Percentiles rank a stretch among this genome's conserved stretches.
Evolutionary conservation across 768 basidiomycete genomes (phyloP).

Genomic region (Leccinum boreale): DNA sequence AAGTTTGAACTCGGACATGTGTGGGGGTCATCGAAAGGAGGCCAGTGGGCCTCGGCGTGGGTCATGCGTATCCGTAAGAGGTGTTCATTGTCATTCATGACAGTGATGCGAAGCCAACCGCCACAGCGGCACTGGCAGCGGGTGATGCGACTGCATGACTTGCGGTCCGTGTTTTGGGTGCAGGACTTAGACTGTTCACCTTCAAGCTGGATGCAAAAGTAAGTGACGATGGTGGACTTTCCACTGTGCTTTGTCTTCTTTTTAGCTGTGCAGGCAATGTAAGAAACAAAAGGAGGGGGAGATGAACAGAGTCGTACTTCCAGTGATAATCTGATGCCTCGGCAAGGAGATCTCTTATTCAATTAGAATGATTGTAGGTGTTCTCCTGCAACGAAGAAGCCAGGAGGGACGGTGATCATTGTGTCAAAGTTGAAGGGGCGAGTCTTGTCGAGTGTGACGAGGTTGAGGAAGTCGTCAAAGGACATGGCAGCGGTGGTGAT

Average conservation of each 20-base stretch:
- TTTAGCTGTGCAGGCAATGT: slow-evolving; percentile 18
- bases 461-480: slow-evolving; percentile 32
- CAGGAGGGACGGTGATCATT: slow-evolving; percentile 32
- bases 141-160: slow-evolving; percentile 33
- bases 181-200: slow-evolving; percentile 35
- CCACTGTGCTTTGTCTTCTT: slow-evolving; percentile 35
- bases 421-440: slow-evolving; percentile 34
- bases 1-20: slow-evolving; percentile 33
- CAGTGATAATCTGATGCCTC: slow-evolving; percentile 35
- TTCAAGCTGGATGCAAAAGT: slow-evolving; percentile 35
- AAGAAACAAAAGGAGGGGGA: neutral
- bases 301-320: slow-evolving; percentile 21
- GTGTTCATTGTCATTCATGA: slow-evolving; percentile 35
- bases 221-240: slow-evolving; percentile 34
- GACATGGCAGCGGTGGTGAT: slow-evolving; percentile 35
- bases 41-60: slow-evolving; percentile 32
- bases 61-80: slow-evolving; percentile 36
- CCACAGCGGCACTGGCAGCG: slow-evolving; percentile 35
- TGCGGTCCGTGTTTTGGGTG: slow-evolving; percentile 31
- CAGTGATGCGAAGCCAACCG: slow-evolving; percentile 34
- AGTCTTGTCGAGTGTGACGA: slow-evolving; percentile 31
- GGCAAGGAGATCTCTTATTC: slow-evolving; percentile 32
- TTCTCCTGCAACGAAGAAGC: slow-evolving; percentile 31
- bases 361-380: slow-evolving; percentile 35
- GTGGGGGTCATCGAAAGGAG: slow-evolving; percentile 30